Conservation (phyloP, 257 asterid species). For the Solanum chaucha region DNA sequence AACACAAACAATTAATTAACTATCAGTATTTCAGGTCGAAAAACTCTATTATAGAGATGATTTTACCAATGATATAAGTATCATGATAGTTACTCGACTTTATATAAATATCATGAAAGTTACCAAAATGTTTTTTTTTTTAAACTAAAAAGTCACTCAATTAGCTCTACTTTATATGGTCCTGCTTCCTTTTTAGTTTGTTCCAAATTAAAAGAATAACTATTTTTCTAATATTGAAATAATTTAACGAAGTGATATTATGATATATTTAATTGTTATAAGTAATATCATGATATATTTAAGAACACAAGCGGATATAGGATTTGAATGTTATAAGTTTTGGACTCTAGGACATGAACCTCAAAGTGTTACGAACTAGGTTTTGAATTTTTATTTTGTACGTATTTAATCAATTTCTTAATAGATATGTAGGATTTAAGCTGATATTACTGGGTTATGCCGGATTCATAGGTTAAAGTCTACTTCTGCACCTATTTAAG, state of each 20-base stretch:
- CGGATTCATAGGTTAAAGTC: no score
- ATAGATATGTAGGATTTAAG: background rate
- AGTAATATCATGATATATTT: background rate
- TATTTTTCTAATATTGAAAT: background rate
- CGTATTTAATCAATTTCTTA: background rate
- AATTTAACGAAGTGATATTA: background rate
- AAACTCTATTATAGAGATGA: no score
- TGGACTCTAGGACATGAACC: background rate
- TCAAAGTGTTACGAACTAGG: background rate
- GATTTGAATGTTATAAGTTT: background rate
- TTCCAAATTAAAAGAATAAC: no score
- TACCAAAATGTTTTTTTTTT: no score
- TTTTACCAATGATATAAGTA: no score
- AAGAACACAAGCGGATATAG: background rate
- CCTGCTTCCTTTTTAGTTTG: background rate
- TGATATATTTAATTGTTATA: no score
- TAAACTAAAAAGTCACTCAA: no score
- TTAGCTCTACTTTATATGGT: background rate
- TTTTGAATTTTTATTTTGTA: background rate
- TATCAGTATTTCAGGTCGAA: no score
- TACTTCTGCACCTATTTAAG: background rate
- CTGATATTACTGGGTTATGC: no score
- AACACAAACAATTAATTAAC: no score
- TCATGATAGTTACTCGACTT: background rate
- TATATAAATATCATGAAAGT: background rate